Percentiles rank a stretch among this genome's conserved stretches.
These are phyloP conservation scores for Suhomyces coccinellae DNA, from an alignment of 1,139 yeast genomes.

Conservation along the genomic window DNA sequence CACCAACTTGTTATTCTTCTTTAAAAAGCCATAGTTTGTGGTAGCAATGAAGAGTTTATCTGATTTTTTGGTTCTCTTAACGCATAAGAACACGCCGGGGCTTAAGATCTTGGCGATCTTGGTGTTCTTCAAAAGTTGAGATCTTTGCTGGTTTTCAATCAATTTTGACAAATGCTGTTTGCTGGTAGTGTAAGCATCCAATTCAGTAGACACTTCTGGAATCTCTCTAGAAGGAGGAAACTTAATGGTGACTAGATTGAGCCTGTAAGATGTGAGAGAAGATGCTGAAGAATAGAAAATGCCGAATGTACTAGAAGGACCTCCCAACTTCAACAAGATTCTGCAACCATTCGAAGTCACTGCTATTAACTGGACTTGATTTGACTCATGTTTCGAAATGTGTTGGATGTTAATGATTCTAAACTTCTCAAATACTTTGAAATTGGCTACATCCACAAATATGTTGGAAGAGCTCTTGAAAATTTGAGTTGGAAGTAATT, in stretches of 20 bases:
- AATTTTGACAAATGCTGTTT: slow-evolving; percentile 46
- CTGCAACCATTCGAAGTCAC: slow-evolving; percentile 87
- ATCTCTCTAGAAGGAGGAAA: slow-evolving; percentile 74
- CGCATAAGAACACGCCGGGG: slow-evolving; percentile 76
- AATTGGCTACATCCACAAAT: slow-evolving; percentile 42
- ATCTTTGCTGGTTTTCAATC: slow-evolving; percentile 46
- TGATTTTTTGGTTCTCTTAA: slow-evolving; percentile 43
- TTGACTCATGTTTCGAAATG: slow-evolving; percentile 63
- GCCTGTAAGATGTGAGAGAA: slow-evolving; percentile 22
- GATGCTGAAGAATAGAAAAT: slow-evolving; percentile 21
- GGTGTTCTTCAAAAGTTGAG: slow-evolving; percentile 48
- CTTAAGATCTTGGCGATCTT: slow-evolving; percentile 59
- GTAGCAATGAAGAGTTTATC: slow-evolving; percentile 71
- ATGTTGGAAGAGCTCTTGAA: slow-evolving; percentile 63
- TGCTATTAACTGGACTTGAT: slow-evolving; percentile 75
- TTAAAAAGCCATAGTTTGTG: slow-evolving; percentile 80
- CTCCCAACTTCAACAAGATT: slow-evolving; percentile 58
- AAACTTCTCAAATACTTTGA: slow-evolving; percentile 47
- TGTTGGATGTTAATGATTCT: slow-evolving; percentile 65
- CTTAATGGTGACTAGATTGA: slow-evolving; percentile 54
- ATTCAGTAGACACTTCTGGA: slow-evolving; percentile 53
- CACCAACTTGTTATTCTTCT: slow-evolving; percentile 65
- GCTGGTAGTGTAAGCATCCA: slow-evolving; percentile 43
- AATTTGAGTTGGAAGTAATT: slow-evolving; percentile 48
- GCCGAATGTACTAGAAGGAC: slow-evolving; percentile 27